phyloP scores from a whole-genome alignment of 768 basidiomycete species.

The Suillus ampliporus region DNA sequence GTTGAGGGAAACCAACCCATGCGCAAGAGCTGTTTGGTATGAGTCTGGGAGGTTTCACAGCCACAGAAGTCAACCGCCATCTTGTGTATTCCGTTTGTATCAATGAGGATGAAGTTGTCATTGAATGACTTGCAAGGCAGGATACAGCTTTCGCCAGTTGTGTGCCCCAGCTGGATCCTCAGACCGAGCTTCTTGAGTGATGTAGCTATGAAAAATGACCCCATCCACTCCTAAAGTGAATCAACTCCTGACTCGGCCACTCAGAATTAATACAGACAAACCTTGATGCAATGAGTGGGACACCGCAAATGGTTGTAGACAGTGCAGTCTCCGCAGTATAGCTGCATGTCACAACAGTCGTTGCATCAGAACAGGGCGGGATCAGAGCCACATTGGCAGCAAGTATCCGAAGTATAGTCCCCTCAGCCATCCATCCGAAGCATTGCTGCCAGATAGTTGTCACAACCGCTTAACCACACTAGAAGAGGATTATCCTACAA shows the following conservation, averaged over 20 bases:
- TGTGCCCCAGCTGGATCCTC: slow-evolving; percentile 30
- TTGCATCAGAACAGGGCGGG: neutral
- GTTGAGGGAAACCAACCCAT: slow-evolving; percentile 18
- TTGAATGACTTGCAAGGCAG: slow-evolving; percentile 1
- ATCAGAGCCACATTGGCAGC: neutral
- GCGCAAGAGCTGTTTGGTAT: slow-evolving; percentile 17
- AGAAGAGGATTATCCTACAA: neutral
- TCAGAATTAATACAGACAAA: neutral
- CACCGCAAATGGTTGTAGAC: neutral
- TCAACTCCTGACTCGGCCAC: neutral
- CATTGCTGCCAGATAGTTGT: slow-evolving; percentile 10
- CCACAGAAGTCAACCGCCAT: slow-evolving; percentile 22
- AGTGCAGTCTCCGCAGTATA: slow-evolving; percentile 5
- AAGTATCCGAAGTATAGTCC: neutral
- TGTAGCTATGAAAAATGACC: slow-evolving; percentile 18
- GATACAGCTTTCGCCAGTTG: slow-evolving; percentile 17
- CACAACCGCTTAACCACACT: slow-evolving; percentile 8
- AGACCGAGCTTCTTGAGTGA: slow-evolving; percentile 26
- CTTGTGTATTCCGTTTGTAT: slow-evolving; percentile 29
- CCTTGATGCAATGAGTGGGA: slow-evolving; percentile 16
- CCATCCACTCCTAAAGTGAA: slow-evolving; percentile 25
- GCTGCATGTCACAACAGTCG: slow-evolving; percentile 2
- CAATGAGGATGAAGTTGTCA: slow-evolving; percentile 25
- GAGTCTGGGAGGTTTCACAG: slow-evolving; percentile 13
- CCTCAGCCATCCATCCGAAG: slow-evolving; percentile 13